These are phyloP conservation scores for Straminergon stramineum DNA, from an alignment of 225 moss, liverwort and hornwort genomes.

Conservation along the genomic window DNA sequence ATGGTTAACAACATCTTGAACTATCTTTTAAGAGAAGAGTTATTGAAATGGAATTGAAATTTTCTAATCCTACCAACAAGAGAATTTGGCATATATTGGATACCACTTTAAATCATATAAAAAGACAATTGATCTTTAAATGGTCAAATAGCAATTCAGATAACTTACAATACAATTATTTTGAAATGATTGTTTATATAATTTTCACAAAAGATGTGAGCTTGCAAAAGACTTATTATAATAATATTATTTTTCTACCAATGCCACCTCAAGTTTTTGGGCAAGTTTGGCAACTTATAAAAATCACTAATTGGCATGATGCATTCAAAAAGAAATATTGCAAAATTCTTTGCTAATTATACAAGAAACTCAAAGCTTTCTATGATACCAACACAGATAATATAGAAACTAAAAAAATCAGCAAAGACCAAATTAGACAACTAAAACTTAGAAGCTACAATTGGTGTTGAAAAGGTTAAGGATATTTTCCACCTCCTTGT, in stretches of 20 bases:
- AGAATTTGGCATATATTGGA: background rate
- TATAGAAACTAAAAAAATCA: background rate
- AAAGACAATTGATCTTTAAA: background rate
- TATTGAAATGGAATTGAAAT: background rate
- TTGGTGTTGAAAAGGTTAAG: no score
- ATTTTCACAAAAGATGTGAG: background rate
- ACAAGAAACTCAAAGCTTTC: background rate
- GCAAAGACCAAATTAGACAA: background rate
- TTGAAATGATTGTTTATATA: background rate
- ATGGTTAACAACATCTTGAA: background rate
- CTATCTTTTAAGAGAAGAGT: background rate
- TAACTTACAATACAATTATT: fast-evolving
- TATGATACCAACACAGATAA: no score
- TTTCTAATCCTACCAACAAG: fast-evolving
- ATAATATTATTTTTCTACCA: background rate
- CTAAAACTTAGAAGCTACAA: background rate
- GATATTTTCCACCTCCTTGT: background rate
- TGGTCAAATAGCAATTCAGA: background rate
- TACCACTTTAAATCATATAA: background rate
- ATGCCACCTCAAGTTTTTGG: background rate
- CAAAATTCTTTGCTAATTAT: background rate
- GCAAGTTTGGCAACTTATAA: background rate
- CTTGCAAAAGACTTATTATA: background rate
- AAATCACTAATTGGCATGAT: background rate
- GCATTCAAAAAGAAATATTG: background rate